These are phyloP conservation scores for Chalciporus sp. DNA, from an alignment of 1,284 basidiomycete species.

Conservation along the genomic window DNA sequence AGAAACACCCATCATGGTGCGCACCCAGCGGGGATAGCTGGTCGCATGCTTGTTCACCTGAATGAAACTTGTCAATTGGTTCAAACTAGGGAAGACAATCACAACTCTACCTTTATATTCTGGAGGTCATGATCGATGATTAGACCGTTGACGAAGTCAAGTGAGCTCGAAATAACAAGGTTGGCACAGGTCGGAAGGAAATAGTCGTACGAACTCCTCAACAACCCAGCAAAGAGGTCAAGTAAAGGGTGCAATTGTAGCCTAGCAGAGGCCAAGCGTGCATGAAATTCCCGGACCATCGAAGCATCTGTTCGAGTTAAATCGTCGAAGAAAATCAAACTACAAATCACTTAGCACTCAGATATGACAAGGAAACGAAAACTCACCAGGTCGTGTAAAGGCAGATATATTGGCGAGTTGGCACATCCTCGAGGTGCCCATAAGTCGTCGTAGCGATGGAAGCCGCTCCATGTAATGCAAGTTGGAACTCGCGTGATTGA, in stretches of 20 bases:
- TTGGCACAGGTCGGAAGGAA: slow-evolving; percentile 9
- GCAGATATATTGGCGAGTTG: slow-evolving; percentile 10
- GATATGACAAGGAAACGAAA: neutral
- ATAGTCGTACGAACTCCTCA: slow-evolving; percentile 6
- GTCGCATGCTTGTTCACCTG: slow-evolving; percentile 6
- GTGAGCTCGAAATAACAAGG: slow-evolving; percentile 10
- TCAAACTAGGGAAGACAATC: neutral
- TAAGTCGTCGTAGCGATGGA: slow-evolving; percentile 9
- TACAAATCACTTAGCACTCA: neutral
- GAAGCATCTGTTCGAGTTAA: slow-evolving; percentile 8
- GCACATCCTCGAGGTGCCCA: slow-evolving; percentile 1
- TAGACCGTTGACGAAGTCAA: slow-evolving; percentile 6
- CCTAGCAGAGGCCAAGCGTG: neutral
- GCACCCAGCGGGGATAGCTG: slow-evolving; percentile 10
- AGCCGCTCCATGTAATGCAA: slow-evolving; percentile 6
- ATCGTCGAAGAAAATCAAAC: slow-evolving; percentile 10
- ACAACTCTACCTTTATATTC: neutral
- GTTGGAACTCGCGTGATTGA: slow-evolving; percentile 8
- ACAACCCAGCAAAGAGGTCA: neutral
- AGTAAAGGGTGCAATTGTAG: slow-evolving; percentile 6
- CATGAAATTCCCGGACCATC: slow-evolving; percentile 3
- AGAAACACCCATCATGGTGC: slow-evolving; percentile 10
- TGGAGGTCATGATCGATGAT: slow-evolving; percentile 8
- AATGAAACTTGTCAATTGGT: neutral
- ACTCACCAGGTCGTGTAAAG: slow-evolving; percentile 10